Conservation (phyloP, 202 grass and related monocot genomes). For the Saccharum hybrid region DNA sequence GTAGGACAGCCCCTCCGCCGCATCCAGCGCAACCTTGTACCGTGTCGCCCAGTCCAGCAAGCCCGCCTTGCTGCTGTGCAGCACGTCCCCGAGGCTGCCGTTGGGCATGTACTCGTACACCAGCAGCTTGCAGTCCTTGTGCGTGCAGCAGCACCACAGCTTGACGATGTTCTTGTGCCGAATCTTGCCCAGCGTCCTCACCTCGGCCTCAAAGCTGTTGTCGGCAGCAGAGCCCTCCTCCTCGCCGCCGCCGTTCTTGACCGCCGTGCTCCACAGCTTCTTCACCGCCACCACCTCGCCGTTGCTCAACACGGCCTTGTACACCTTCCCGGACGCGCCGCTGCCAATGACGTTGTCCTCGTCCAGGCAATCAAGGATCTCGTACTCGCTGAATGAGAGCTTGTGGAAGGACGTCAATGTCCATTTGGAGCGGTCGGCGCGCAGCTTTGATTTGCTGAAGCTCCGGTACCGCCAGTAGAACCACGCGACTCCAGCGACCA, state of each 20-base stretch:
- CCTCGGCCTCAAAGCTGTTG: constrained; percentile 78
- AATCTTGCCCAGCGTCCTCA: constrained; percentile 85
- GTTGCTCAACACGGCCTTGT: constrained; percentile 77
- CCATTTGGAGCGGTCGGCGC: constrained; percentile 72
- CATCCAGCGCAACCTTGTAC: constrained; percentile 78
- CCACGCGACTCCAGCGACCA: constrained; percentile 62
- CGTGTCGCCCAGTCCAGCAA: constrained; percentile 71
- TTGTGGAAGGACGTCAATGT: constrained; percentile 90
- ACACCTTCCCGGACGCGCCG: constrained; percentile 87
- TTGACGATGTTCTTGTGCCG: constrained; percentile 97
- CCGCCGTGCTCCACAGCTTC: constrained; percentile 59
- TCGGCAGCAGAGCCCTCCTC: constrained; percentile 29
- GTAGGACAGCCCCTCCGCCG: constrained; percentile 84
- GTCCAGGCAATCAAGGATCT: constrained; percentile 80
- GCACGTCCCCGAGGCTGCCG: constrained; percentile 77
- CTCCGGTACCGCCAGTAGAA: constrained; percentile 72
- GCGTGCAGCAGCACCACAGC: constrained; percentile 71
- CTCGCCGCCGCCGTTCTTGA: too few species aligned
- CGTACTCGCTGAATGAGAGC: constrained; percentile 82
- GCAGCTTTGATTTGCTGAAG: constrained; percentile 50
- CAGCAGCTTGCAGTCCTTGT: constrained; percentile 58
- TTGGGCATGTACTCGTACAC: constrained; percentile 89
- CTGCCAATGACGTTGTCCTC: constrained; percentile 86
- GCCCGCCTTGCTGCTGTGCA: constrained; percentile 64
- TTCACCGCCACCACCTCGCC: constrained; percentile 78